These are phyloP conservation scores for Craterostigma plantagineum DNA, from an alignment of 257 asterid genomes.

Conservation along the genomic window DNA sequence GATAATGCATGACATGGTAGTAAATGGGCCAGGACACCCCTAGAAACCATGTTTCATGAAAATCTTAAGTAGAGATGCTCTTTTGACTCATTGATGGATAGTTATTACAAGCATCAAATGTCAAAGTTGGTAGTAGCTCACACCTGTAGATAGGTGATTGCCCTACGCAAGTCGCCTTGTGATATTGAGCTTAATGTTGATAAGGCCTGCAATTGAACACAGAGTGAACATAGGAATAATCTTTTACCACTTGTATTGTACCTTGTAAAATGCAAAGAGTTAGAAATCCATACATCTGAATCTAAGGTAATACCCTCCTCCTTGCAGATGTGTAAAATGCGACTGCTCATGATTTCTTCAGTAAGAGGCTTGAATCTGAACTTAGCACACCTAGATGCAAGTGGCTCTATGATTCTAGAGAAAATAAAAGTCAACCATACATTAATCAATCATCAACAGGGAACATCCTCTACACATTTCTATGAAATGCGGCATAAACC, in stretches of 20 bases:
- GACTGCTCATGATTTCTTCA: constrained; percentile 67
- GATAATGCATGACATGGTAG: not conserved
- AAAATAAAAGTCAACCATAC: not conserved
- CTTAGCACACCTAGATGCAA: constrained; percentile 95
- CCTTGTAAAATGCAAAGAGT: not conserved
- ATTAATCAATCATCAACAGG: too few relatives aligned
- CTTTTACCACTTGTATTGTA: not conserved
- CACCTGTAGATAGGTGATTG: constrained; percentile 89
- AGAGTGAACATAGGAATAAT: constrained; percentile 2
- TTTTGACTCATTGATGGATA: too few relatives aligned
- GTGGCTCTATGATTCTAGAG: constrained; percentile 86
- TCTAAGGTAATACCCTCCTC: constrained; percentile 79
- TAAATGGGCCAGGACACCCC: not conserved
- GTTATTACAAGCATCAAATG: too few relatives aligned
- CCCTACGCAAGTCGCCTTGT: constrained; percentile 92
- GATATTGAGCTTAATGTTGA: constrained; percentile 76
- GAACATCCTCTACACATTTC: too few relatives aligned
- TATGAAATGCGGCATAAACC: too few relatives aligned
- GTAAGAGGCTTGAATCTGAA: constrained; percentile 95
- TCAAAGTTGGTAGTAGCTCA: constrained; percentile 11
- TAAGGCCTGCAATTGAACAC: constrained; percentile 44
- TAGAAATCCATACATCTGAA: constrained; percentile 57
- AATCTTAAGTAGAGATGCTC: too few relatives aligned
- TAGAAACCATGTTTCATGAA: not conserved
- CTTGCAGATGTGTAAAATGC: constrained; percentile 64